A percentile compares a stretch with the other conserved stretches of the same genome.
phyloP scores from a whole-genome alignment of 2,329 filamentous ascomycete genomes.

The Neonectria neomacrospora region DNA sequence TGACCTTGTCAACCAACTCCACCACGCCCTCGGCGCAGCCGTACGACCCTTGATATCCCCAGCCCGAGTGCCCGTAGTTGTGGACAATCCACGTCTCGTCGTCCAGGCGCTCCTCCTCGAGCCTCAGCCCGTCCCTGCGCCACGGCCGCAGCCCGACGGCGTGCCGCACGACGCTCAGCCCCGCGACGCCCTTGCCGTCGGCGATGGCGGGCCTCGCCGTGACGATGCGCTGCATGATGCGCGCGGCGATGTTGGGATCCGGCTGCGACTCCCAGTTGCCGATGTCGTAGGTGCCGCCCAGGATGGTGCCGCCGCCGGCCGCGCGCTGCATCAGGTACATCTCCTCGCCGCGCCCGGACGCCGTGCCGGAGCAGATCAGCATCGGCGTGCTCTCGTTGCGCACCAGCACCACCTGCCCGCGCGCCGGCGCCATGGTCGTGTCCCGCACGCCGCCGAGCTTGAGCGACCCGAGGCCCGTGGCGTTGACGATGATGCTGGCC shows the following conservation, averaged over 20 bases:
- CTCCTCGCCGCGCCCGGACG: slow-evolving; percentile 78
- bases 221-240: slow-evolving; percentile 85
- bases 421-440: slow-evolving; percentile 74
- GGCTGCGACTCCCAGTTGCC: slow-evolving; percentile 82
- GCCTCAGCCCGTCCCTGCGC: slow-evolving; percentile 76
- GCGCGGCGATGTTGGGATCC: slow-evolving; percentile 80
- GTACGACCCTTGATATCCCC: slow-evolving; percentile 78
- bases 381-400: slow-evolving; percentile 80
- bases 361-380: slow-evolving; percentile 75
- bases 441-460: slow-evolving; percentile 87
- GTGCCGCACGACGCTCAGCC: slow-evolving; percentile 80
- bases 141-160: slow-evolving; percentile 84
- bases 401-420: slow-evolving; percentile 87
- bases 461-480: slow-evolving; percentile 80
- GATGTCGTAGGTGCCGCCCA: slow-evolving; percentile 87
- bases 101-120: slow-evolving; percentile 68
- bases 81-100: slow-evolving; percentile 76
- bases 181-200: slow-evolving; percentile 74
- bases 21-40: slow-evolving; percentile 76
- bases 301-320: slow-evolving; percentile 80
- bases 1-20: slow-evolving; percentile 73
- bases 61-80: slow-evolving; percentile 83
- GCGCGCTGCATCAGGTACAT: slow-evolving; percentile 87
- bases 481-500: slow-evolving; percentile 83
- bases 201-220: slow-evolving; percentile 73